Conservation (phyloP, 2,329 filamentous ascomycete genomes). For the Verruconis gallopava region DNA sequence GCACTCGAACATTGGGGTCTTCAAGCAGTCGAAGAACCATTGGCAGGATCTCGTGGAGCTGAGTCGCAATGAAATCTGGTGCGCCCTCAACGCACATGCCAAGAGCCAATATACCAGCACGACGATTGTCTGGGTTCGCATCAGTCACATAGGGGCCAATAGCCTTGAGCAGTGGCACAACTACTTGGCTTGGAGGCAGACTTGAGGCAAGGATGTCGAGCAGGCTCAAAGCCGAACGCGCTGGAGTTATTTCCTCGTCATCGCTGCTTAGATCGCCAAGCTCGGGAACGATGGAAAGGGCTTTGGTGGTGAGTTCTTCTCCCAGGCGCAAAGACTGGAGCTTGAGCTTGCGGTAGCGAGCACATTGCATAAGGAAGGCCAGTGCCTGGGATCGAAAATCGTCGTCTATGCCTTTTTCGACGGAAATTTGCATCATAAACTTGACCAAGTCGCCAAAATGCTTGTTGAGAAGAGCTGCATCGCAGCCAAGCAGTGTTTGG, state of each 20-base stretch:
- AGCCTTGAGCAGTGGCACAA: slow-evolving; percentile 79
- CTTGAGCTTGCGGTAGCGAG: slow-evolving; percentile 89
- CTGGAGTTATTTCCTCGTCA: slow-evolving; percentile 76
- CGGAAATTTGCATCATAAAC: slow-evolving; percentile 84
- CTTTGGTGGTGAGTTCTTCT: slow-evolving; percentile 73
- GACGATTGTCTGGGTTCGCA: slow-evolving; percentile 63
- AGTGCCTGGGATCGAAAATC: slow-evolving; percentile 83
- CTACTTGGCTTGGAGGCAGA: slow-evolving; percentile 83
- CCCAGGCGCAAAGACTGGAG: slow-evolving; percentile 83
- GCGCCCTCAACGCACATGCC: slow-evolving; percentile 94
- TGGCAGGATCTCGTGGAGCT: slow-evolving; percentile 76
- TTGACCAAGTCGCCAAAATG: slow-evolving; percentile 84
- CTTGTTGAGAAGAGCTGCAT: slow-evolving; percentile 66
- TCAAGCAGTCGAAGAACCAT: slow-evolving; percentile 70
- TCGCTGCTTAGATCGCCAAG: slow-evolving; percentile 59
- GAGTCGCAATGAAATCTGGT: slow-evolving; percentile 91
- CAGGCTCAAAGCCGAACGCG: slow-evolving; percentile 70
- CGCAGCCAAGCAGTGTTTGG: slow-evolving; percentile 85
- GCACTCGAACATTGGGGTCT: slow-evolving; percentile 72
- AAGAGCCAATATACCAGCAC: slow-evolving; percentile 81
- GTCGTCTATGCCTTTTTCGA: slow-evolving; percentile 64
- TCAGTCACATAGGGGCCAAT: slow-evolving; percentile 71
- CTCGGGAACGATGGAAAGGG: slow-evolving; percentile 81
- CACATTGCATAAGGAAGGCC: slow-evolving; percentile 84
- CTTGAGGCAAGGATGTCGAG: slow-evolving; percentile 81